Evolutionary conservation across 495 filamentous ascomycete species (phyloP).

Genomic region (Bombardia bombarda): DNA sequence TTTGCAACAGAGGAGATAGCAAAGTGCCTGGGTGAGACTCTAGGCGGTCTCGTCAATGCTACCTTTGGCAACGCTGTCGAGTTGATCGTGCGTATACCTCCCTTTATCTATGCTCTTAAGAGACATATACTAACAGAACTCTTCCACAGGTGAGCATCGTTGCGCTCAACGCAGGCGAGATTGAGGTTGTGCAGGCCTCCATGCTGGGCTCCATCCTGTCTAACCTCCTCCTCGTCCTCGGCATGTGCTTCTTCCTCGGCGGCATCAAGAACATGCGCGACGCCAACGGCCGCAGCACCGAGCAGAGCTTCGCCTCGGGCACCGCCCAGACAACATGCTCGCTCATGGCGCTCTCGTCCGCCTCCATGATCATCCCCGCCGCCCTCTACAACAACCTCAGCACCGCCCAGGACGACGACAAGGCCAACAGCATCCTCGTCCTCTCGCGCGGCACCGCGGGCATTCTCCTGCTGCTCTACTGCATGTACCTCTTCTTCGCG

Average conservation of each 20-base stretch:
- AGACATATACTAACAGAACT: constrained; percentile 10
- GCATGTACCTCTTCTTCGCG: constrained; percentile 87
- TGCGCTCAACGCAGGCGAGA: constrained; percentile 74
- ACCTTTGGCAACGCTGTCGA: constrained; percentile 99
- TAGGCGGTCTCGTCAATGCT: constrained; percentile 90
- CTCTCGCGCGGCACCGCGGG: constrained; percentile 88
- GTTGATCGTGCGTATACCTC: constrained; percentile 64
- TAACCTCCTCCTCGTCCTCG: constrained; percentile 89
- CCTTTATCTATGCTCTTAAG: constrained; percentile 7
- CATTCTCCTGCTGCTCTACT: constrained; percentile 81
- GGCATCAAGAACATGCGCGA: constrained; percentile 54
- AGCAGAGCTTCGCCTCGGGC: constrained; percentile 76
- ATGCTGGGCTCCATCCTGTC: constrained; percentile 97
- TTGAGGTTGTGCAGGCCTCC: constrained; percentile 91
- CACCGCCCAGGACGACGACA: constrained; percentile 26
- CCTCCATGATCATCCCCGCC: constrained; percentile 90
- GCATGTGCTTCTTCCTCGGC: constrained; percentile 92
- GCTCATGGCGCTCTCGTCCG: constrained; percentile 84
- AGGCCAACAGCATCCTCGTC: constrained; percentile 59
- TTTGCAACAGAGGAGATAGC: constrained; percentile 95
- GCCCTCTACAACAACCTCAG: constrained; percentile 46
- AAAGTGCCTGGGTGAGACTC: constrained; percentile 72
- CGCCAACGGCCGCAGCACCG: constrained; percentile 32
- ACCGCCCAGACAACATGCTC: constrained; percentile 95
- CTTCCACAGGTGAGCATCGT: constrained; percentile 86